A percentile compares a stretch with the other conserved stretches of the same genome.
Conservation (phyloP, 352 stramenopile species). For the Pythium vanterpoolii region DNA sequence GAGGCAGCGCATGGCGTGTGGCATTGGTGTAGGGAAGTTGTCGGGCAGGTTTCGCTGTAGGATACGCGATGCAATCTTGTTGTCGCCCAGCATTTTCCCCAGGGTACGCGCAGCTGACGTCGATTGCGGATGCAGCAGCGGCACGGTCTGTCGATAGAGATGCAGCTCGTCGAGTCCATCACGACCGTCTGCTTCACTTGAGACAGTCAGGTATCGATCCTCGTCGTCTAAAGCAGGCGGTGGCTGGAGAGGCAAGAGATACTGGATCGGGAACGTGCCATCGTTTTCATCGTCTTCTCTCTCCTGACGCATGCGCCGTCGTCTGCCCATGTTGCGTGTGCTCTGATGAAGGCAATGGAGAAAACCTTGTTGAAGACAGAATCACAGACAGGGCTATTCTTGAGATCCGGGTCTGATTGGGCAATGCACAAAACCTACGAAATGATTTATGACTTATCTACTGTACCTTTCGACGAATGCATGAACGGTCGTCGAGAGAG, state of each 20-base stretch:
- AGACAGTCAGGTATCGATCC: neutral
- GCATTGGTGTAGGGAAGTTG: neutral
- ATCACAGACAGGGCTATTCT: slow-evolving; percentile 11
- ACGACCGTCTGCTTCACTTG: neutral
- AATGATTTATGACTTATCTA: neutral
- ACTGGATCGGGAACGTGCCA: slow-evolving; percentile 14
- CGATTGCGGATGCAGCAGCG: slow-evolving; percentile 58
- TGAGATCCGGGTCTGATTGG: neutral
- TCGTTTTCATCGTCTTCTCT: neutral
- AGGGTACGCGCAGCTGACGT: slow-evolving; percentile 56
- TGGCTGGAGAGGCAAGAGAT: slow-evolving; percentile 7
- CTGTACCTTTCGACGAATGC: slow-evolving; percentile 2
- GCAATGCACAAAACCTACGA: neutral
- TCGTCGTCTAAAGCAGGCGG: neutral
- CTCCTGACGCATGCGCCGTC: neutral
- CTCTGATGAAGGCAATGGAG: neutral
- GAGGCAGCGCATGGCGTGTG: slow-evolving; percentile 8
- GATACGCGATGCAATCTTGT: slow-evolving; percentile 50
- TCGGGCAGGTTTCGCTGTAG: slow-evolving; percentile 34
- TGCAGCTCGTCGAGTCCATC: slow-evolving; percentile 23
- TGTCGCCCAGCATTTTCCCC: slow-evolving; percentile 41
- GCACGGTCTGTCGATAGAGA: slow-evolving; percentile 51
- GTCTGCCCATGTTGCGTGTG: neutral
- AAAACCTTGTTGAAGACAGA: neutral
- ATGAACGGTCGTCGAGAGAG: neutral